A percentile compares a stretch with the other conserved stretches of the same genome.
phyloP scores from a whole-genome alignment of 1,284 basidiomycete species.

The Hemileia vastatrix region DNA sequence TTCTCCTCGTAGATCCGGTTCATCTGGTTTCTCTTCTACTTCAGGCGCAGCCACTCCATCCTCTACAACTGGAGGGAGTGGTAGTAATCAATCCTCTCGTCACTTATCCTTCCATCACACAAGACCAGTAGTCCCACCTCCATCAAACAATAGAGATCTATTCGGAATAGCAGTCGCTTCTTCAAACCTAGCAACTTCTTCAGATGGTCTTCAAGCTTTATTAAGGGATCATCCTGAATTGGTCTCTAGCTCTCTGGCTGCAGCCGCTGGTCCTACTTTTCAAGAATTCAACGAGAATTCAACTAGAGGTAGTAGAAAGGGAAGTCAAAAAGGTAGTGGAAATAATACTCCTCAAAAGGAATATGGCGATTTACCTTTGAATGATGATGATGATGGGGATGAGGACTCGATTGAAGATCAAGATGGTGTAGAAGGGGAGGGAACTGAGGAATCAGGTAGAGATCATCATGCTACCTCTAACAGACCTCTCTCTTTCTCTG shows the following conservation, averaged over 20 bases:
- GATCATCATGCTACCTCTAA: not conserved
- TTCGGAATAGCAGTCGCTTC: conserved; percentile 35
- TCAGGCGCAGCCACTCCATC: not conserved
- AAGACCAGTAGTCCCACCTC: conserved; percentile 33
- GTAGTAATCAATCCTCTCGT: not conserved
- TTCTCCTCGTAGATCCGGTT: not conserved
- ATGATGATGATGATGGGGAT: too few species aligned
- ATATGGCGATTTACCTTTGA: not conserved
- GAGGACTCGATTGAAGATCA: not conserved
- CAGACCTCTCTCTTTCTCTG: not conserved
- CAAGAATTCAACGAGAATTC: not conserved
- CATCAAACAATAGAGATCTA: conserved; percentile 29
- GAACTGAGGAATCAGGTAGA: not conserved
- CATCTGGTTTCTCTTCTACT: not conserved
- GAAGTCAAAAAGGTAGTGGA: not conserved
- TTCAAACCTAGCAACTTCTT: conserved; percentile 33
- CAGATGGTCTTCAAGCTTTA: conserved; percentile 39
- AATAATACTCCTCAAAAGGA: not conserved
- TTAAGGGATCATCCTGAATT: conserved; percentile 41
- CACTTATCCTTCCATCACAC: not conserved
- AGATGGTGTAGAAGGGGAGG: not conserved
- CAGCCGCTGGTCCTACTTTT: conserved; percentile 34
- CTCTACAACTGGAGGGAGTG: not conserved
- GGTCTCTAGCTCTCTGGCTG: conserved; percentile 35
- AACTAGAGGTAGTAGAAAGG: not conserved